phyloP scores from a whole-genome alignment of 2,329 filamentous ascomycete species.

The Tolypocladium endophyticum region DNA sequence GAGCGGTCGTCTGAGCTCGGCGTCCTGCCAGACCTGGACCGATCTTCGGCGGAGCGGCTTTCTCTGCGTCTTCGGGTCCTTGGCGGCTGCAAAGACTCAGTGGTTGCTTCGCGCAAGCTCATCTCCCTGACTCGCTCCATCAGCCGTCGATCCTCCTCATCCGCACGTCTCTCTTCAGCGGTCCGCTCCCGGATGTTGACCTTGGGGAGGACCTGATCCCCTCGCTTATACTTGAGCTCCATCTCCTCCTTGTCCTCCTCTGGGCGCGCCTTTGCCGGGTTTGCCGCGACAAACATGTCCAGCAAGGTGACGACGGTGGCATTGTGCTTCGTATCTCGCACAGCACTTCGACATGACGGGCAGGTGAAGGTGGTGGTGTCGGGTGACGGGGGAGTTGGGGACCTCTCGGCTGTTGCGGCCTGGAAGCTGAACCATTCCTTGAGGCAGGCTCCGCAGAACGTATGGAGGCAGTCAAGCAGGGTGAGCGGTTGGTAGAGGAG shows the following conservation, averaged over 20 bases:
- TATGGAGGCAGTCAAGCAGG: slow-evolving; percentile 86
- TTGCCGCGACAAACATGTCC: slow-evolving; percentile 75
- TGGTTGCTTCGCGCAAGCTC: slow-evolving; percentile 60
- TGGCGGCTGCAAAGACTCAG: slow-evolving; percentile 25
- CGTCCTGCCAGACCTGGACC: slow-evolving; percentile 19
- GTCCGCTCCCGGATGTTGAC: slow-evolving; percentile 40
- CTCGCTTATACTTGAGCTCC: slow-evolving; percentile 64
- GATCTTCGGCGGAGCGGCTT: slow-evolving; percentile 23
- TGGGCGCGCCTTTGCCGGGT: slow-evolving; percentile 63
- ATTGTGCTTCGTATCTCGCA: slow-evolving; percentile 82
- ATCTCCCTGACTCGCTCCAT: slow-evolving; percentile 62
- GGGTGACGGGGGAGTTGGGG: slow-evolving; percentile 36
- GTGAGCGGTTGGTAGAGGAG: slow-evolving; percentile 85
- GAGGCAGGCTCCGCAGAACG: slow-evolving; percentile 88
- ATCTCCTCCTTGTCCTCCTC: slow-evolving; percentile 68
- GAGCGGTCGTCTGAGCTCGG: slow-evolving; percentile 18
- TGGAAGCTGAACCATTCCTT: slow-evolving; percentile 95
- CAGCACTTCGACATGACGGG: slow-evolving; percentile 78
- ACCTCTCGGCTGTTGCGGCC: slow-evolving; percentile 44
- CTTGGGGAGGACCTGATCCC: slow-evolving; percentile 68
- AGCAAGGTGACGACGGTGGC: slow-evolving; percentile 81
- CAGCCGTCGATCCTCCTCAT: slow-evolving; percentile 58
- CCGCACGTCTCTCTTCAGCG: slow-evolving; percentile 39
- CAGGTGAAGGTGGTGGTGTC: slow-evolving; percentile 62
- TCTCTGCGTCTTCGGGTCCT: slow-evolving; percentile 18